Evolutionary conservation across 164 flowering plant genomes (phyloP).

Genomic region (Vitis vinifera): ASM3070453v1 NC_081817.1:24172001-24172500

Average conservation of each 20-base stretch:
- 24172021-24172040: background rate
- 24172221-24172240: no score
- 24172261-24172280: background rate
- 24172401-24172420: constrained; percentile 89
- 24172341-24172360: constrained; percentile 68
- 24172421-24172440: constrained; percentile 81
- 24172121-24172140: no score
- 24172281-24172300: background rate
- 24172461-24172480: constrained; percentile 96
- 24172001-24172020: background rate
- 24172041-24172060: no score
- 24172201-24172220: no score
- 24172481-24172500: constrained; percentile 96
- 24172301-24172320: background rate
- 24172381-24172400: constrained; percentile 85
- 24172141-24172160: no score
- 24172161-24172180: no score
- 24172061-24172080: no score
- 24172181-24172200: no score
- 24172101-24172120: no score
- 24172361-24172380: constrained; percentile 97
- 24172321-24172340: background rate
- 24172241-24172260: background rate
- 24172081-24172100: no score
- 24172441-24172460: constrained; percentile 82